Conservation (phyloP, 495 filamentous ascomycete genomes). For the Podospora anserina region DNA sequence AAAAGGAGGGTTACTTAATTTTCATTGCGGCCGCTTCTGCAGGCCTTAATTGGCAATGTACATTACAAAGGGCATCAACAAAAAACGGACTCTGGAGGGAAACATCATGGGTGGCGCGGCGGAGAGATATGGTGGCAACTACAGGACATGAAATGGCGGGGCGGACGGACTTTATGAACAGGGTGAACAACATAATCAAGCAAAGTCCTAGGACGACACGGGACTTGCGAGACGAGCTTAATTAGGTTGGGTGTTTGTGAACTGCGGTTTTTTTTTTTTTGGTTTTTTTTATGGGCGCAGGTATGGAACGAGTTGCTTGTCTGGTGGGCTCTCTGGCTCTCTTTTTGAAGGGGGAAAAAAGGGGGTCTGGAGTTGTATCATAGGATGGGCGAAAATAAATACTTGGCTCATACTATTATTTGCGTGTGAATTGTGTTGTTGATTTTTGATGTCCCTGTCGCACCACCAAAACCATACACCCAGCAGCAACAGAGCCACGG, state of each 20-base stretch:
- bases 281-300: neutral
- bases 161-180: slow-evolving; percentile 7
- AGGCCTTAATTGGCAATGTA: neutral
- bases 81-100: neutral
- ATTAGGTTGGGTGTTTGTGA: neutral
- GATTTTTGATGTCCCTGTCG: no score
- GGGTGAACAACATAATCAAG: neutral
- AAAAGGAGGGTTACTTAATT: neutral
- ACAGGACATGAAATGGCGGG: slow-evolving; percentile 18
- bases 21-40: neutral
- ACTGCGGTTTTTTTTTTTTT: no score
- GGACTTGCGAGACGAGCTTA: neutral
- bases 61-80: neutral
- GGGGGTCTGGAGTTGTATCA: slow-evolving; percentile 6
- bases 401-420: neutral
- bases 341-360: neutral
- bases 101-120: neutral
- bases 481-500: no score
- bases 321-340: neutral
- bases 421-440: neutral
- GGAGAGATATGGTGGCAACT: neutral
- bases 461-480: no score
- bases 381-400: slow-evolving; percentile 4
- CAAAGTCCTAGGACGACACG: neutral
- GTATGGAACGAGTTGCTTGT: neutral